phyloP scores from a whole-genome alignment of 768 basidiomycete genomes.

The Termitomyces sp. region DNA sequence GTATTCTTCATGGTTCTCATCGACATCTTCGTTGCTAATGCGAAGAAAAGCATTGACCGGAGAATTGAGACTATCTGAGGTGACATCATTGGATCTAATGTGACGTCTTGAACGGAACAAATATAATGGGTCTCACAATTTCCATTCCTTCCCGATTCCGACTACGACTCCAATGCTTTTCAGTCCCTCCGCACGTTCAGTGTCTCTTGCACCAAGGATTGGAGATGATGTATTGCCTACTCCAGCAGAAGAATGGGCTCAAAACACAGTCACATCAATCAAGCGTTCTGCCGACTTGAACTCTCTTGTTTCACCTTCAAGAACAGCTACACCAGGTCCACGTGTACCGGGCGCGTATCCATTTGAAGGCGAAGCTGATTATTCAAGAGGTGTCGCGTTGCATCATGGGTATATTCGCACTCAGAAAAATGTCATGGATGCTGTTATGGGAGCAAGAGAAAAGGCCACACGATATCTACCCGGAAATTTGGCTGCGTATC shows the following conservation, averaged over 20 bases:
- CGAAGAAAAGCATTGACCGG: no score
- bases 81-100: conserved; percentile 1
- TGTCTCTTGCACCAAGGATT: conserved; percentile 8
- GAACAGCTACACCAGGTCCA: conserved; percentile 8
- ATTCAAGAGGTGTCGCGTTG: not conserved
- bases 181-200: not conserved
- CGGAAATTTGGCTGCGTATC: conserved; percentile 8
- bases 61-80: not conserved
- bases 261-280: conserved; percentile 5
- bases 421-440: conserved; percentile 18
- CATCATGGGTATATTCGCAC: conserved; percentile 18
- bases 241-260: conserved; percentile 14
- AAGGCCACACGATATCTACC: conserved; percentile 17
- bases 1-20: no score
- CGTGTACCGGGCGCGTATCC: conserved; percentile 18
- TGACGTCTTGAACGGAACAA: conserved; percentile 1
- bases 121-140: not conserved
- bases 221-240: conserved; percentile 9
- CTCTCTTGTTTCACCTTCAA: not conserved
- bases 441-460: conserved; percentile 14
- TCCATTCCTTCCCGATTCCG: not conserved
- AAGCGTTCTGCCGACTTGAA: conserved; percentile 3
- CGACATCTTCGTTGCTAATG: no score
- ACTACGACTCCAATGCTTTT: not conserved
- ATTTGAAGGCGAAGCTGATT: not conserved